Percentiles rank a stretch among this genome's conserved stretches.
Conservation (phyloP, 441 rosid species). For the Erodium texanum region DNA sequence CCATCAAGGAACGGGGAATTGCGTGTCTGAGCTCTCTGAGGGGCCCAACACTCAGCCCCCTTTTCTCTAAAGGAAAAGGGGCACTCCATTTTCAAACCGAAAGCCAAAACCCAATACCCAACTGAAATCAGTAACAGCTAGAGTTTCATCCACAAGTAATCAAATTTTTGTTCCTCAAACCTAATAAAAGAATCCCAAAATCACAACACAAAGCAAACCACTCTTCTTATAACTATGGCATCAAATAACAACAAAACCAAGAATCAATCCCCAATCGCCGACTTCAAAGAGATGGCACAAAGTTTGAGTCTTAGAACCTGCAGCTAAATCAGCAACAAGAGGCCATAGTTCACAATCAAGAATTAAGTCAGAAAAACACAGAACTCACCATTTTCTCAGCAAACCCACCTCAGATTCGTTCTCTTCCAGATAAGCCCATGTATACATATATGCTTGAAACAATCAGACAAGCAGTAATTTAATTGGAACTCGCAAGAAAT, state of each 20-base stretch:
- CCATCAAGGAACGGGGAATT: slow-evolving; percentile 19
- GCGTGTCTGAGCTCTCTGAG: slow-evolving; percentile 39
- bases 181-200: too few relatives aligned
- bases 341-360: slow-evolving; percentile 28
- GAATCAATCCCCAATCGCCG: not conserved
- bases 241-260: not conserved
- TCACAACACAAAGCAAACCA: slow-evolving; percentile 12
- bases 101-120: slow-evolving; percentile 10
- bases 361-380: slow-evolving; percentile 3
- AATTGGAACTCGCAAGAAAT: slow-evolving; percentile 13
- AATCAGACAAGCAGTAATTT: not conserved
- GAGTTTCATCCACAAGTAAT: slow-evolving; percentile 13
- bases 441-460: not conserved
- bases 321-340: slow-evolving; percentile 28
- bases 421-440: slow-evolving; percentile 3
- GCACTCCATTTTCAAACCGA: slow-evolving; percentile 40
- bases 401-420: slow-evolving; percentile 28
- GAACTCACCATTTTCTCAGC: slow-evolving; percentile 5
- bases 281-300: not conserved
- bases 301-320: slow-evolving; percentile 23
- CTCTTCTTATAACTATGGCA: not conserved
- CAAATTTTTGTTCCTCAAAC: too few relatives aligned
- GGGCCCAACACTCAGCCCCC: slow-evolving; percentile 34
- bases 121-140: slow-evolving; percentile 15
- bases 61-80: slow-evolving; percentile 43